Percentiles rank a stretch among this genome's conserved stretches.
These are phyloP conservation scores for Colletotrichum somersetense DNA, from an alignment of 2,329 filamentous ascomycete genomes.

Conservation along the genomic window DNA sequence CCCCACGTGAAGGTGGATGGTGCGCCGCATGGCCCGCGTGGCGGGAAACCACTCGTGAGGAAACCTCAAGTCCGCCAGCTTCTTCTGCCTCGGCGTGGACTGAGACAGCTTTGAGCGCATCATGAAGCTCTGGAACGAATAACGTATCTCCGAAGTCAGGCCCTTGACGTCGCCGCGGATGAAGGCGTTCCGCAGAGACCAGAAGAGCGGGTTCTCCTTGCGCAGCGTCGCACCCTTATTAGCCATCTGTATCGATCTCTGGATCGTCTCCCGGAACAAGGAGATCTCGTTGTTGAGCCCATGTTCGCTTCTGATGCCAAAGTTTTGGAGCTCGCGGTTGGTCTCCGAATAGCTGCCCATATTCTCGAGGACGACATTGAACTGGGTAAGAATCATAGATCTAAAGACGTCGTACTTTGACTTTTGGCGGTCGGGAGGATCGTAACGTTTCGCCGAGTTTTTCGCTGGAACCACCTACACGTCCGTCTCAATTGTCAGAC, in stretches of 20 bases:
- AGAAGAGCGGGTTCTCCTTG: conserved; percentile 67
- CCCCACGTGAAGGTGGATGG: conserved; percentile 91
- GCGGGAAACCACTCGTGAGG: conserved; percentile 93
- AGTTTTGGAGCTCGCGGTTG: conserved; percentile 38
- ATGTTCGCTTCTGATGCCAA: conserved; percentile 48
- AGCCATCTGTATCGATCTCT: conserved; percentile 61
- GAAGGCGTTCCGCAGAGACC: conserved; percentile 71
- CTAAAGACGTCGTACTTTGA: conserved; percentile 40
- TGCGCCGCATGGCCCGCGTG: conserved; percentile 83
- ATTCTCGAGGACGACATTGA: conserved; percentile 34
- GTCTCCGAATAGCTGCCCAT: conserved; percentile 40
- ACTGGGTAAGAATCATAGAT: conserved; percentile 40
- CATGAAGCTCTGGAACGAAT: conserved; percentile 76
- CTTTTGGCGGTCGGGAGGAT: background rate
- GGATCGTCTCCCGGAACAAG: conserved; percentile 60
- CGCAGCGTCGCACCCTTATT: conserved; percentile 53
- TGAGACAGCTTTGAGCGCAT: conserved; percentile 67
- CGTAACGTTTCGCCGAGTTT: background rate
- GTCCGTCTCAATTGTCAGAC: background rate
- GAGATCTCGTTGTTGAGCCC: conserved; percentile 60
- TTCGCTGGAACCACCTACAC: background rate
- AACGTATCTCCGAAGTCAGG: conserved; percentile 71
- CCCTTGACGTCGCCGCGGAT: conserved; percentile 63
- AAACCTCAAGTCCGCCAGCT: conserved; percentile 85
- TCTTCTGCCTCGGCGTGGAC: conserved; percentile 70